Evolutionary conservation across 2,329 filamentous ascomycete species (phyloP), one percentile per base, ranked within the genome.

Genomic region (Metarhizium brunneum): DNA sequence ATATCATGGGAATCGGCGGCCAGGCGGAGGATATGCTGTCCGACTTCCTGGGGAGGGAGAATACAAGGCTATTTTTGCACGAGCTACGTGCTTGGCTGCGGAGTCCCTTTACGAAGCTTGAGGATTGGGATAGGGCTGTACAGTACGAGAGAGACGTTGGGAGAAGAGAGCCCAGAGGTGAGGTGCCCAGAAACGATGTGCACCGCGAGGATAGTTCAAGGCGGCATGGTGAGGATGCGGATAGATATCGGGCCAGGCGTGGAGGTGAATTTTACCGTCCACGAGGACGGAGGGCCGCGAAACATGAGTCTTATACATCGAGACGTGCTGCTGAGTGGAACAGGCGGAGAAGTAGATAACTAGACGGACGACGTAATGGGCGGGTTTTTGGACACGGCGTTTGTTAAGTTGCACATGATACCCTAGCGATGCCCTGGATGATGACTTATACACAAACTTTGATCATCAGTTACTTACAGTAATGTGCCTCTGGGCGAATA

Each of bases 61-160:
- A 91, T 67, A 83, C 90, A 2, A 76, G 78, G 18, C 69, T 95
- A 43, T 90, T 97, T 61, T 70, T 96, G 57, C 92, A 97, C 70
- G 92, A 97, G 72, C 70, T 96, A 58, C 81, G 86, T 58, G 82
- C 84, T 11, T 97, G 89, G 84, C 70, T 97, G 61, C 79, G 90
- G 56, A 96, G 91, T 68, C 91, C 92, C 0, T 92, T 83, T 64
- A 76, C 70, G 2, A 83, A 79, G 8, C 69, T 95, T 8, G 78
- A 83, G 53, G 86, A 86, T 50, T 97, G 91, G 90, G 92, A 96
- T 72, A 74, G 79, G 18, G 76, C 84, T 60, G 88, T 92, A 14
- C 89, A 92, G 68, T 95, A 96, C 38, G 64, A 65, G 30, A 30
- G 48, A 38, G 30, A 47, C 10, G 42, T 43, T 7, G 50, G 11